These are phyloP conservation scores for Neophaeococcomyces aloes DNA, from an alignment of 2,329 filamentous ascomycete species.

Conservation along the genomic window DNA sequence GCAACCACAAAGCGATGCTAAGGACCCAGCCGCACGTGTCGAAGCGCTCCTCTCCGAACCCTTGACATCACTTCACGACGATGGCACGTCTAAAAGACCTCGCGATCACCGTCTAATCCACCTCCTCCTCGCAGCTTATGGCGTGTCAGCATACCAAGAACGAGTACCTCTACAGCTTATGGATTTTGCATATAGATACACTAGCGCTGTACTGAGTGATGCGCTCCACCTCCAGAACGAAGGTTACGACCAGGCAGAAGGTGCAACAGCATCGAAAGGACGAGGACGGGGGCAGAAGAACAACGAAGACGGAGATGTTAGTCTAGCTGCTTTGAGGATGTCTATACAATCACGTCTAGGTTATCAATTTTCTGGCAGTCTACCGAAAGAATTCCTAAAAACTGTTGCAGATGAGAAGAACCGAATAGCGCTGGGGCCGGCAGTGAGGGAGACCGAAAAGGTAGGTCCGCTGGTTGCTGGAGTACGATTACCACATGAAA, in stretches of 20 bases:
- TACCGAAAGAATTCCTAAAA: slow-evolving; percentile 53
- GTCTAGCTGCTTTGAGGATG: slow-evolving; percentile 47
- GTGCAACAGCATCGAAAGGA: slow-evolving; percentile 23
- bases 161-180: slow-evolving; percentile 43
- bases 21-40: slow-evolving; percentile 13
- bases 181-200: slow-evolving; percentile 45
- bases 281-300: slow-evolving; percentile 28
- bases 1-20: slow-evolving; percentile 17
- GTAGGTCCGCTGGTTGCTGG: slow-evolving; percentile 38
- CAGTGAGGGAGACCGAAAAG: slow-evolving; percentile 20
- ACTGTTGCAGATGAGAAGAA: slow-evolving; percentile 49
- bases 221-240: slow-evolving; percentile 42
- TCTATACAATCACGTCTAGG: slow-evolving; percentile 48
- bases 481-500: slow-evolving; percentile 50
- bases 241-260: slow-evolving; percentile 37
- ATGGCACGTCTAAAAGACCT: slow-evolving; percentile 37
- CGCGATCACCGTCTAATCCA: slow-evolving; percentile 42
- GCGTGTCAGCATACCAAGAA: slow-evolving; percentile 42
- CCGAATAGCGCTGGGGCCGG: slow-evolving; percentile 43
- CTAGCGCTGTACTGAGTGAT: slow-evolving; percentile 42
- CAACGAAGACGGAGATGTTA: slow-evolving; percentile 42
- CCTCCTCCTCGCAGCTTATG: slow-evolving; percentile 40
- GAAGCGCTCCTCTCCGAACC: slow-evolving; percentile 29
- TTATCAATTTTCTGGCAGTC: slow-evolving; percentile 45
- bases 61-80: slow-evolving; percentile 36